These are phyloP conservation scores for Camellia oleifera DNA, from an alignment of 179 eudicot species.

Conservation along the genomic window DNA sequence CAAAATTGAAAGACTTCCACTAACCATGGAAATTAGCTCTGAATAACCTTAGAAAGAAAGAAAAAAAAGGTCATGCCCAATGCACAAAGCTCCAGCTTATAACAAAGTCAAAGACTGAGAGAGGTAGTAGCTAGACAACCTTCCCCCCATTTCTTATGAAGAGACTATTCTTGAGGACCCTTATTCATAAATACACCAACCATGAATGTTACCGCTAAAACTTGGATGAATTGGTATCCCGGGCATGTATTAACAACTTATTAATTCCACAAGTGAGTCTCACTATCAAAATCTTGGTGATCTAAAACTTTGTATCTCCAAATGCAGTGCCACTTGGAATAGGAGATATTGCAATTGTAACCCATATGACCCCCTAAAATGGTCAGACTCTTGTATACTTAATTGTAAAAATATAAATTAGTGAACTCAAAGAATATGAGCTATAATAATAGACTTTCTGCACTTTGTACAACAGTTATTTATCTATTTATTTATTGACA, in stretches of 20 bases:
- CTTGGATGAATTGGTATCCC: neutral
- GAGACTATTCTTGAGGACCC: no score
- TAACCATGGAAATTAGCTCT: neutral
- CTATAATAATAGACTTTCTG: neutral
- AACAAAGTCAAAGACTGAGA: no score
- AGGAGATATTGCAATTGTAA: neutral
- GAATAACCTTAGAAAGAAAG: neutral
- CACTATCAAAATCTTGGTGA: neutral
- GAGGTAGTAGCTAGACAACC: no score
- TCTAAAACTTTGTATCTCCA: neutral
- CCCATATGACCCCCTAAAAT: neutral
- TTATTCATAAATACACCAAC: neutral
- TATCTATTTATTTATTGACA: no score
- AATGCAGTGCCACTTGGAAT: neutral
- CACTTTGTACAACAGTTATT: neutral
- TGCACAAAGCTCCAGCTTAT: no score
- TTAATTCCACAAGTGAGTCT: neutral
- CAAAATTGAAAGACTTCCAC: neutral
- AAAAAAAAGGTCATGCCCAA: no score
- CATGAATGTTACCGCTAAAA: neutral
- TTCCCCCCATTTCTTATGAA: no score
- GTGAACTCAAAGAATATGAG: no score
- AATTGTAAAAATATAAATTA: no score
- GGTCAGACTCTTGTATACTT: neutral
- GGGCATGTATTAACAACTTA: neutral